A percentile compares a stretch with the other conserved stretches of the same genome.
Evolutionary conservation across 495 filamentous ascomycete genomes (phyloP).

Genomic region (Aspergillus hancockii): DNA sequence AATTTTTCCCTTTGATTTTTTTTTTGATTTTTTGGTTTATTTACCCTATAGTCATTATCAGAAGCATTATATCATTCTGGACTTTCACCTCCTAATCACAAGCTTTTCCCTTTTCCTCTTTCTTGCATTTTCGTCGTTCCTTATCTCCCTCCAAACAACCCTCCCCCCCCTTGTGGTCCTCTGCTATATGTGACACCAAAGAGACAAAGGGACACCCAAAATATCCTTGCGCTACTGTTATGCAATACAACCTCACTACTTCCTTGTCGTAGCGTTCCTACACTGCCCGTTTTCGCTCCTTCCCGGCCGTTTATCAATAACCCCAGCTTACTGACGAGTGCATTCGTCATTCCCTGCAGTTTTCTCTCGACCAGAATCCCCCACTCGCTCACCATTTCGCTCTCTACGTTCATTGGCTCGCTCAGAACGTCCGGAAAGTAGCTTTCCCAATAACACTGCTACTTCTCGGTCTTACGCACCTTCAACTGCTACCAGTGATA

Average conservation of each 20-base stretch:
- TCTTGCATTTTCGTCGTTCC: slow-evolving; percentile 2
- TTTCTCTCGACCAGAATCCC: slow-evolving; percentile 34
- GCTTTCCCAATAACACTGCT: slow-evolving; percentile 31
- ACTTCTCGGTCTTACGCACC: slow-evolving; percentile 30
- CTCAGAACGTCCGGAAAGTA: slow-evolving; percentile 36
- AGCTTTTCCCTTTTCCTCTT: slow-evolving; percentile 10
- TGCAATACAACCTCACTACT: slow-evolving; percentile 19
- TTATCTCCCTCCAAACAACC: slow-evolving; percentile 3
- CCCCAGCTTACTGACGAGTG: slow-evolving; percentile 21
- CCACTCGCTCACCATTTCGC: slow-evolving; percentile 35
- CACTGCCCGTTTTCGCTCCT: slow-evolving; percentile 18
- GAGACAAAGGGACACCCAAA: slow-evolving; percentile 8
- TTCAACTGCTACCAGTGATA: slow-evolving; percentile 25
- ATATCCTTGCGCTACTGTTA: slow-evolving; percentile 13
- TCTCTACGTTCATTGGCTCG: slow-evolving; percentile 33
- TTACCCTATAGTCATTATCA: not conserved
- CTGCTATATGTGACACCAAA: slow-evolving; percentile 15
- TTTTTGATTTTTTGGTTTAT: slow-evolving; percentile 10
- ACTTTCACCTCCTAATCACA: not conserved
- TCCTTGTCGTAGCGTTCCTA: slow-evolving; percentile 5
- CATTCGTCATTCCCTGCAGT: slow-evolving; percentile 23
- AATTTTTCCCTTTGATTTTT: slow-evolving; percentile 9
- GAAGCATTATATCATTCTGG: slow-evolving; percentile 3
- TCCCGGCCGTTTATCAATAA: slow-evolving; percentile 11
- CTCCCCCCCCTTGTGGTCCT: not conserved